These are phyloP conservation scores for Ophiostoma montium DNA, from an alignment of 2,329 filamentous ascomycete genomes.

Conservation along the genomic window DNA sequence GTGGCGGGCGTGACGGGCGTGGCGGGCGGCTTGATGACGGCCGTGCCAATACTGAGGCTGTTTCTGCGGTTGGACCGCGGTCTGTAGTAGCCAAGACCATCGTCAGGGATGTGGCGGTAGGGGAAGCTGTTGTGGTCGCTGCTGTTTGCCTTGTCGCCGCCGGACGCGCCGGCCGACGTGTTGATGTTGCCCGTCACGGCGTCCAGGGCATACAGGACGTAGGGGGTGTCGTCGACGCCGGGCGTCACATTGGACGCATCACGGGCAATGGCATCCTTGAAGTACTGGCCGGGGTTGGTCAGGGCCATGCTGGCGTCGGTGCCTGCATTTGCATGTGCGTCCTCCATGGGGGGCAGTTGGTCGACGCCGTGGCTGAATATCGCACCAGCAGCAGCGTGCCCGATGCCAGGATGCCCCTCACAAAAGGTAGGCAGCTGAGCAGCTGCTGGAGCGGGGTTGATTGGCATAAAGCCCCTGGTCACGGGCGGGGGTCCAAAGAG, in stretches of 20 bases:
- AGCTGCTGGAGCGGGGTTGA: background rate
- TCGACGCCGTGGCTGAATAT: background rate
- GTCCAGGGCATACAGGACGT: constrained; percentile 80
- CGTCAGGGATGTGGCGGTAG: constrained; percentile 19
- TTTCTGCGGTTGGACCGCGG: background rate
- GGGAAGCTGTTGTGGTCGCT: constrained; percentile 7
- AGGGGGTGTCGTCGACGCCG: constrained; percentile 70
- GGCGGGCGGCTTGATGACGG: constrained; percentile 4
- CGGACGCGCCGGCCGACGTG: background rate
- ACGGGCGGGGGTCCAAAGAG: constrained; percentile 21
- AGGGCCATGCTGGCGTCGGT: background rate
- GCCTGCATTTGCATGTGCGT: too few species aligned
- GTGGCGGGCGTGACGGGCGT: background rate
- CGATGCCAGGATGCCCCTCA: background rate
- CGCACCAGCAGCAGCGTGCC: background rate
- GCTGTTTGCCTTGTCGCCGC: constrained; percentile 39
- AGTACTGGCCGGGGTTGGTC: constrained; percentile 16
- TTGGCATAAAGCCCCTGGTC: background rate
- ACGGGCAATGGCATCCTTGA: constrained; percentile 38
- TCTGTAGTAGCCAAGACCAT: constrained; percentile 26
- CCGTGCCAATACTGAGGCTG: constrained; percentile 5
- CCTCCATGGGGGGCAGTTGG: background rate
- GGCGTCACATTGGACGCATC: constrained; percentile 49
- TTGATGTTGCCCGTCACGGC: constrained; percentile 57
- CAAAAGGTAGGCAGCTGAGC: background rate